Percentiles rank a stretch among this genome's conserved stretches.
phyloP scores from a whole-genome alignment of 768 basidiomycete species.

The Lactarius indigo region DNA sequence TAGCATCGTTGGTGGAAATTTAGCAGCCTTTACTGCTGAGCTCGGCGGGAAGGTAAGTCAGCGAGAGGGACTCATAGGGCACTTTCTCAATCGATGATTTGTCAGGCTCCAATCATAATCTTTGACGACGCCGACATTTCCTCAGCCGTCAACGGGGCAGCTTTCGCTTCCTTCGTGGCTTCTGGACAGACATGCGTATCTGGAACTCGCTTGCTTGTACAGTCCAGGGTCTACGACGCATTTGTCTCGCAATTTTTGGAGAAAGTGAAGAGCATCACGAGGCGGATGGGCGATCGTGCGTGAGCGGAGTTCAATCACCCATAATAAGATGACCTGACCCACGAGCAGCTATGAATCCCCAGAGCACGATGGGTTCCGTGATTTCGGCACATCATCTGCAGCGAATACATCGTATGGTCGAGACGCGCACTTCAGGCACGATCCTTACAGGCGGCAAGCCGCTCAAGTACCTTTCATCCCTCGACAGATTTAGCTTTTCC shows the following conservation, averaged over 20 bases:
- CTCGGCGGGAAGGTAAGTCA: conserved; percentile 71
- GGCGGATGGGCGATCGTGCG: conserved; percentile 75
- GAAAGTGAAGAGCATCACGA: conserved; percentile 59
- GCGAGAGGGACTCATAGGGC: neutral
- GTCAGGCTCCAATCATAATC: conserved; percentile 72
- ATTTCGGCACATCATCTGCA: conserved; percentile 64
- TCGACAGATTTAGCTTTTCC: conserved; percentile 72
- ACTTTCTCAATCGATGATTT: neutral
- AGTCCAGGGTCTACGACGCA: conserved; percentile 61
- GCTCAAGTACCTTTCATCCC: conserved; percentile 55
- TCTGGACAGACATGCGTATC: conserved; percentile 92
- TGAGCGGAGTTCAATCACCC: neutral
- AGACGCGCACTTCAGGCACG: conserved; percentile 41
- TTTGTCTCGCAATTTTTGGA: conserved; percentile 61
- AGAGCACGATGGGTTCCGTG: conserved; percentile 76
- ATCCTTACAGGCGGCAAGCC: conserved; percentile 63
- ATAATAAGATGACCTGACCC: neutral
- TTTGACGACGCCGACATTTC: conserved; percentile 74
- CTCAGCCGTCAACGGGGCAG: conserved; percentile 77
- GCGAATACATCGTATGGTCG: conserved; percentile 58
- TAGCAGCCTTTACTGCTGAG: conserved; percentile 77
- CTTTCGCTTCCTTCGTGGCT: conserved; percentile 81
- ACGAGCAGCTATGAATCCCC: conserved; percentile 58
- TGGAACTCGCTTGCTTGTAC: conserved; percentile 77
- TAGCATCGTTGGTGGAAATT: conserved; percentile 65